A percentile compares a stretch with the other conserved stretches of the same genome.
Conservation (phyloP, 768 basidiomycete genomes). For the Exidia glandulosa region DNA sequence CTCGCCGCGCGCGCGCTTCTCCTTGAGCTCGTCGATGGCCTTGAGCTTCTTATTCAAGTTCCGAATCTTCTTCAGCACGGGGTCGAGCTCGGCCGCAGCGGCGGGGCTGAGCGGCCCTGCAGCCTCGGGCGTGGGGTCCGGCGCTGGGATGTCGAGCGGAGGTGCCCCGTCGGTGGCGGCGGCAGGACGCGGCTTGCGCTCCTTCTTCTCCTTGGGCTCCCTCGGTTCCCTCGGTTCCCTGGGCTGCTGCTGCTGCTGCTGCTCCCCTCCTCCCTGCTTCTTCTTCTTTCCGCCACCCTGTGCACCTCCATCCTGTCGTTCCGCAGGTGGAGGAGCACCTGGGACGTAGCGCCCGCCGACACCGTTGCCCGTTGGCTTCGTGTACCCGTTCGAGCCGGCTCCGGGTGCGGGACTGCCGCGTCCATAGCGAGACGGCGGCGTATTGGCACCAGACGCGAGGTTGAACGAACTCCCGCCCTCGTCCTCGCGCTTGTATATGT, state of each 20-base stretch:
- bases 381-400: slow-evolving; percentile 20
- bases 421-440: slow-evolving; percentile 50
- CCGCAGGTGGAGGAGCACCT: slow-evolving; percentile 49
- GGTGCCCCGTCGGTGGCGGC: no score
- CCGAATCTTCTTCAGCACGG: slow-evolving; percentile 82
- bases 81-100: slow-evolving; percentile 36
- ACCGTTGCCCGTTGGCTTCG: slow-evolving; percentile 11
- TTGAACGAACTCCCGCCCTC: slow-evolving; percentile 58
- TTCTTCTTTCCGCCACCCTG: slow-evolving; percentile 27
- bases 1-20: slow-evolving; percentile 81
- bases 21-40: slow-evolving; percentile 97
- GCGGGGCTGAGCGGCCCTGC: not conserved
- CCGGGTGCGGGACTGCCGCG: slow-evolving; percentile 41
- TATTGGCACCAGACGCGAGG: slow-evolving; percentile 38
- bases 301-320: slow-evolving; percentile 28
- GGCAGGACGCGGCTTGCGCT: not conserved
- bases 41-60: slow-evolving; percentile 98
- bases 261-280: slow-evolving; percentile 24
- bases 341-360: slow-evolving; percentile 48
- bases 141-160: no score
- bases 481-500: slow-evolving; percentile 85
- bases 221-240: no score
- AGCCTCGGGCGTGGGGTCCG: not conserved
- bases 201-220: slow-evolving; percentile 38
- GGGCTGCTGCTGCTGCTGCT: no score